These are phyloP conservation scores for Hypocrella siamensis DNA, from an alignment of 2,329 filamentous ascomycete genomes.

Conservation along the genomic window DNA sequence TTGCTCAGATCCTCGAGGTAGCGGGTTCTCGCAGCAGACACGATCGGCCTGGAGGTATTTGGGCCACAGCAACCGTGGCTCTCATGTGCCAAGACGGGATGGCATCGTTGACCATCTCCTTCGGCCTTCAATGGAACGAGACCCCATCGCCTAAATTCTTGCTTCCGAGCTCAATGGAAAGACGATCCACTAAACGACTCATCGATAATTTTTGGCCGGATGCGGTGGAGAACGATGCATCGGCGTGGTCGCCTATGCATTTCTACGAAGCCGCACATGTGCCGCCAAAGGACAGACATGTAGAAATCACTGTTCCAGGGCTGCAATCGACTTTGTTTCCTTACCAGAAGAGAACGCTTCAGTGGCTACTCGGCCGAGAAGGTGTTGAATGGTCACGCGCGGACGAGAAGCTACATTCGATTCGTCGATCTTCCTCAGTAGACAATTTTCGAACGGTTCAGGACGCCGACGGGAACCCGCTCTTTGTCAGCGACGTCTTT, in stretches of 20 bases:
- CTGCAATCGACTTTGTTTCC: slow-evolving; percentile 44
- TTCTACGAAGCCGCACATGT: slow-evolving; percentile 59
- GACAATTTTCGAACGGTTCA: slow-evolving; percentile 16
- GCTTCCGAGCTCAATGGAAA: slow-evolving; percentile 14
- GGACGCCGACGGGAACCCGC: slow-evolving; percentile 19
- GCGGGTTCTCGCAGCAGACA: slow-evolving; percentile 5
- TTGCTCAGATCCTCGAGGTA: slow-evolving; percentile 8
- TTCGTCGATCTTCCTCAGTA: slow-evolving; percentile 3
- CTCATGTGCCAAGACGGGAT: slow-evolving; percentile 12
- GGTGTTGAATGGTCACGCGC: slow-evolving; percentile 31
- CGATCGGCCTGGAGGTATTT: slow-evolving; percentile 16
- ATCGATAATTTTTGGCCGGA: slow-evolving; percentile 20
- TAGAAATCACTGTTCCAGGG: slow-evolving; percentile 24
- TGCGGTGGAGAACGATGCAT: slow-evolving; percentile 1
- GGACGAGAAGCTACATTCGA: slow-evolving; percentile 6
- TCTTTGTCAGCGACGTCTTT: slow-evolving; percentile 47
- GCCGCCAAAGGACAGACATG: slow-evolving; percentile 28
- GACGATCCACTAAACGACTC: slow-evolving; percentile 17
- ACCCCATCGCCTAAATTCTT: slow-evolving; percentile 15
- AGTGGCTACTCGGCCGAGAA: slow-evolving; percentile 56
- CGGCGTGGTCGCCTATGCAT: slow-evolving; percentile 28
- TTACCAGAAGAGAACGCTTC: slow-evolving; percentile 54
- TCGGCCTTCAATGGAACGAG: slow-evolving; percentile 27
- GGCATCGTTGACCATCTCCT: slow-evolving; percentile 15
- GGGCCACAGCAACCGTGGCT: slow-evolving; percentile 15